Base-by-base conservation (phyloP, 2,329 filamentous ascomycete genomes). In the Nigrospora osmanthi region DNA sequence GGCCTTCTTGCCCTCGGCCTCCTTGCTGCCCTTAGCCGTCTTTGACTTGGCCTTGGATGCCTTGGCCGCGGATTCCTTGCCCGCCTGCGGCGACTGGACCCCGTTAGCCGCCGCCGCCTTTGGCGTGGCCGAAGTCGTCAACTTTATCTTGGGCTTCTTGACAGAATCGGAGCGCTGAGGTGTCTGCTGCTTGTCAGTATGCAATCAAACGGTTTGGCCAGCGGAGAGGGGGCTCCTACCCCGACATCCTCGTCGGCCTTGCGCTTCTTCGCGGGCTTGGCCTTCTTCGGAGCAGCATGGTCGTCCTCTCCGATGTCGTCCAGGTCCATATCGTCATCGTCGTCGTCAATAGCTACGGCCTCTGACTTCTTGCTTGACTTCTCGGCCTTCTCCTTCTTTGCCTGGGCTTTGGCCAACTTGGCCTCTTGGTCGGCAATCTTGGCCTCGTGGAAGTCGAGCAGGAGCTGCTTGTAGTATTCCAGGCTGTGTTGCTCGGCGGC, bases 201-300 rank as follows among this genome's bases (percentile, higher is more conserved):
- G 34, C 7, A 36, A 36, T 36, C 14, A n/a, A 36, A 36, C 10
- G 17, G 35, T 36, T 10, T 13, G 14, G 35, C 13, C 10, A 28
- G 5, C 15, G 33, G 38, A 31, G n/a, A 41, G n/a, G 42, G n/a
- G 10, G n/a, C 36, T 56, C 72, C 66, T 61, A 83, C 81, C 67
- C 84, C 85, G 19, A 73, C 75, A n/a, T 81, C 81, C 45, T 94
- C 89, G 13, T 81, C 86, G 58, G 88, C 84, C 78, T 95, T 95
- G 56, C 89, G 84, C 76, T 95, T 95, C 78, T 85, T 87, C 7
- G 75, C 60, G 59, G 75, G 75, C 63, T 76, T 76, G n/a, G 54
- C 17, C 48, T 68, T 64, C 54, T 67, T 64, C 40, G 60, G 56
- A 19, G 64, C 56, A 23, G 64, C 59, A 32, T 70, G 72, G 23